Percentiles rank a stretch among this genome's conserved stretches.
These are phyloP conservation scores for Boletus rubropictus DNA, from an alignment of 768 basidiomycete genomes.

Conservation along the genomic window DNA sequence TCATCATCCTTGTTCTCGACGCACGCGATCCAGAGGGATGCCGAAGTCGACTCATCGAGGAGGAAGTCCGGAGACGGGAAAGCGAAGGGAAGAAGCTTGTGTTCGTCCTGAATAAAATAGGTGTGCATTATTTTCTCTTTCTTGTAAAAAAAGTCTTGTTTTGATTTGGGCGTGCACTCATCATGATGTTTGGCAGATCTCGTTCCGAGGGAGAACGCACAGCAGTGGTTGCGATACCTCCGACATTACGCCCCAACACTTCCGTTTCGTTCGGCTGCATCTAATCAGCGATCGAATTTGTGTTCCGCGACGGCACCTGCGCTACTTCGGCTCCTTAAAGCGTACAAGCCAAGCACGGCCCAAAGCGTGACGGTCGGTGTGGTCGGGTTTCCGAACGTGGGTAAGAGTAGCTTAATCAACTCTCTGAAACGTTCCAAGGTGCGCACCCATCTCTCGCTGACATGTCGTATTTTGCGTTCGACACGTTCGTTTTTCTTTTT, in stretches of 20 bases:
- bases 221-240: conserved; percentile 87
- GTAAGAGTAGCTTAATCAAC: conserved; percentile 93
- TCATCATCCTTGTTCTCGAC: conserved; percentile 85
- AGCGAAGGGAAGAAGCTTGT: conserved; percentile 87
- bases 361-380: conserved; percentile 82
- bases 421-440: conserved; percentile 82
- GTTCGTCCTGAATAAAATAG: conserved; percentile 95
- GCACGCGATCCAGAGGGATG: conserved; percentile 95
- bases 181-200: conserved; percentile 51
- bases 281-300: conserved; percentile 75
- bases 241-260: conserved; percentile 89
- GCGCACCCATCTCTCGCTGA: conserved; percentile 6
- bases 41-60: conserved; percentile 86
- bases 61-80: conserved; percentile 83
- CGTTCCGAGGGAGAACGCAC: conserved; percentile 81
- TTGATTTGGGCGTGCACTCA: background rate
- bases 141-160: background rate
- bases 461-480: background rate
- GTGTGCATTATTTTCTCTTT: conserved; percentile 38
- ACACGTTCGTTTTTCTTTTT: background rate
- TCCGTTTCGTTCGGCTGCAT: conserved; percentile 78
- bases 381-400: conserved; percentile 96
- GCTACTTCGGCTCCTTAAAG: conserved; percentile 77
- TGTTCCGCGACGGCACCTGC: conserved; percentile 72
- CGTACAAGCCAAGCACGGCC: conserved; percentile 60